Conservation (phyloP, 1,284 basidiomycete species). For the Cystobasidium pallidum region DNA sequence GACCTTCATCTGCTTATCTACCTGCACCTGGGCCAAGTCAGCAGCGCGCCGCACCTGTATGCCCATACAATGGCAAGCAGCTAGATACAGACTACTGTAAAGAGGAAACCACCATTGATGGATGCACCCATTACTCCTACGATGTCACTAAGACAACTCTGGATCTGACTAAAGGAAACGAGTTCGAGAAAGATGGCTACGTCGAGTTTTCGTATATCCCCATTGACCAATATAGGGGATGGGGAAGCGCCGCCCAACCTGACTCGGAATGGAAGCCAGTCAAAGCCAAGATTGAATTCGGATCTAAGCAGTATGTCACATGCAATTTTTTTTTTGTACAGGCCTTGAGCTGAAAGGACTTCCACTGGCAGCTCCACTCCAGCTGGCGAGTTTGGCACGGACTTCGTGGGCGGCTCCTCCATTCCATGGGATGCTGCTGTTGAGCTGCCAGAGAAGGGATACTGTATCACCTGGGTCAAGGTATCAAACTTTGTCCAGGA, state of each 20-base stretch:
- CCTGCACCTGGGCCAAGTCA: constrained; percentile 4
- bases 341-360: not conserved
- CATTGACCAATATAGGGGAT: constrained; percentile 20
- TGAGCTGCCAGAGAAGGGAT: constrained; percentile 28
- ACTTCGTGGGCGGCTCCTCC: constrained; percentile 25
- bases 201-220: constrained; percentile 38
- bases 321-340: not conserved
- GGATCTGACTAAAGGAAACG: constrained; percentile 22
- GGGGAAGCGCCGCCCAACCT: constrained; percentile 8
- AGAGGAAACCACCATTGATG: constrained; percentile 28
- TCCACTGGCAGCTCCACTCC: not conserved
- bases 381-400: constrained; percentile 17
- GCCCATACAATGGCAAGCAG: constrained; percentile 27
- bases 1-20: constrained; percentile 2
- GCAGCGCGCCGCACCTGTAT: not conserved
- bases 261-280: constrained; percentile 28
- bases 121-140: constrained; percentile 20
- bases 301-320: constrained; percentile 23
- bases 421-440: constrained; percentile 20
- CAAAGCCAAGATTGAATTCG: constrained; percentile 29
- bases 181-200: constrained; percentile 27
- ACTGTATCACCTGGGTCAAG: constrained; percentile 41
- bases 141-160: constrained; percentile 16
- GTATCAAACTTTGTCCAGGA: constrained; percentile 22
- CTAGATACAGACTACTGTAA: constrained; percentile 28